Conservation (phyloP, 352 stramenopile genomes). For the Globisporangium polare region DNA sequence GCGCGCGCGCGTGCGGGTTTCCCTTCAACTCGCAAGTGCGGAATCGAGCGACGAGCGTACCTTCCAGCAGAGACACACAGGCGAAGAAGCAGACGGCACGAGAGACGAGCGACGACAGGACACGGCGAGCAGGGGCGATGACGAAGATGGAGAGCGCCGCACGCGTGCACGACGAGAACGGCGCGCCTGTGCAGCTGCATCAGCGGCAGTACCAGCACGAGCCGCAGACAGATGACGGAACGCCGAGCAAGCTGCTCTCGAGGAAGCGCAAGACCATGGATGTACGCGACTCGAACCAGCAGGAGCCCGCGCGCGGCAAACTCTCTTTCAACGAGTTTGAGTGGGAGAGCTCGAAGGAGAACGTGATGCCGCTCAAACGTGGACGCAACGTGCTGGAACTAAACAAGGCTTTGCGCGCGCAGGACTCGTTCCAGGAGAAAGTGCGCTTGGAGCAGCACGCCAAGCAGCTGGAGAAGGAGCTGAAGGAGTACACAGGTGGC, state of each 20-base stretch:
- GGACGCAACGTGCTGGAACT: slow-evolving; percentile 77
- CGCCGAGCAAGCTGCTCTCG: slow-evolving; percentile 9
- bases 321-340: slow-evolving; percentile 41
- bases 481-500: slow-evolving; percentile 48
- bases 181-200: not conserved
- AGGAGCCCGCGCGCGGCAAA: not conserved
- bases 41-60: slow-evolving; percentile 19
- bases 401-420: slow-evolving; percentile 58
- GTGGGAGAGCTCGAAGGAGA: slow-evolving; percentile 87
- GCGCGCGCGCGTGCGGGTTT: slow-evolving; percentile 1
- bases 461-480: slow-evolving; percentile 40
- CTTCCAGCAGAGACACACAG: not conserved
- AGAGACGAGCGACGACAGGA: not conserved
- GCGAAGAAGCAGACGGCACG: not conserved
- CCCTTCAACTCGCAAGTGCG: slow-evolving; percentile 20
- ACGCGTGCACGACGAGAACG: slow-evolving; percentile 19
- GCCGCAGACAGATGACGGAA: not conserved
- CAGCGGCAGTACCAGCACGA: not conserved
- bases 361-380: slow-evolving; percentile 81
- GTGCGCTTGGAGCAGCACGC: slow-evolving; percentile 47
- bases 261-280: slow-evolving; percentile 39
- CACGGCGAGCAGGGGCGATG: not conserved
- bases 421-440: slow-evolving; percentile 68
- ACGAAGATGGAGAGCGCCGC: slow-evolving; percentile 4
- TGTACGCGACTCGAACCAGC: slow-evolving; percentile 15